These are phyloP conservation scores for Pleoardoris graminearum DNA, from an alignment of 2,329 filamentous ascomycete genomes.

Conservation along the genomic window DNA sequence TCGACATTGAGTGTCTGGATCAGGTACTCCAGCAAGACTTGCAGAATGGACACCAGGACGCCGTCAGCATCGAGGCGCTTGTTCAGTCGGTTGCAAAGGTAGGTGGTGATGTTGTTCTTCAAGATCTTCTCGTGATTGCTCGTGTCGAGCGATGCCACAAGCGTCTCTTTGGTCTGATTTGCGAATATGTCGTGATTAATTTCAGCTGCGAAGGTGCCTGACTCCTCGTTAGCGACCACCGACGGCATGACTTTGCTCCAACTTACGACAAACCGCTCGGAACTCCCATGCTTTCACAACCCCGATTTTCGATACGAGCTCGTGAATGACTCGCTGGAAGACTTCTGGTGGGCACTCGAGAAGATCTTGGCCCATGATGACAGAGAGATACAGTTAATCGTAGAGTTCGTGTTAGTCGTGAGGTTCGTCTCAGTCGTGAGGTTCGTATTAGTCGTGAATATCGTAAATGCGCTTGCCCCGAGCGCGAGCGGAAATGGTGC, in stretches of 20 bases:
- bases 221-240: background rate
- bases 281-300: constrained; percentile 9
- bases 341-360: constrained; percentile 13
- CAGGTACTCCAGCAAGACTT: background rate
- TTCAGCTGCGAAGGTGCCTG: constrained; percentile 9
- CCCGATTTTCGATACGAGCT: constrained; percentile 7
- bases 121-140: background rate
- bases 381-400: background rate
- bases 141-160: background rate
- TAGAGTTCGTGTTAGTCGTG: no score
- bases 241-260: background rate
- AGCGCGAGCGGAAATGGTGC: no score
- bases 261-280: constrained; percentile 12
- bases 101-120: background rate
- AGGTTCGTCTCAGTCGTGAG: no score
- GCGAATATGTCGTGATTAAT: constrained; percentile 6
- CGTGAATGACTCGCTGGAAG: constrained; percentile 9
- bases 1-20: background rate
- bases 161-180: constrained; percentile 1
- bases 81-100: constrained; percentile 2
- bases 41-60: background rate
- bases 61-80: background rate
- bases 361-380: background rate
- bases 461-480: no score
- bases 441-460: no score